Evolutionary conservation across 2,329 filamentous ascomycete genomes (phyloP).

Genomic region (Arachnopeziza araneosa): DNA sequence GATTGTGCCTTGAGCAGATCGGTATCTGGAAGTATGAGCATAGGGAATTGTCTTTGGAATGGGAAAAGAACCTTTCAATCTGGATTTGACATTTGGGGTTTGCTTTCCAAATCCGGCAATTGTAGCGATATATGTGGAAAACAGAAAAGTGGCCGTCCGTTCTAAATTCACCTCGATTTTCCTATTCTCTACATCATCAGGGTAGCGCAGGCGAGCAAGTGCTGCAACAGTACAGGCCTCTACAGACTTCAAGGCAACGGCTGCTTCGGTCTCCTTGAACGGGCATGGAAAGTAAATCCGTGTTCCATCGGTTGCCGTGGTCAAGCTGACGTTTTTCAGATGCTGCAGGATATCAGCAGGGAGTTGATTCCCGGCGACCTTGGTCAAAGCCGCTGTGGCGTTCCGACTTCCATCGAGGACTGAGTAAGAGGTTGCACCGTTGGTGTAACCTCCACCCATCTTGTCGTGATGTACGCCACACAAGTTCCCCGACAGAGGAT

Average conservation of each 20-base stretch:
- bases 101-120: slow-evolving; percentile 47
- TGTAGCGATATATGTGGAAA: slow-evolving; percentile 52
- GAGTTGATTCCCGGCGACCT: slow-evolving; percentile 17
- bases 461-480: neutral
- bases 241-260: slow-evolving; percentile 40
- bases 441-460: slow-evolving; percentile 1
- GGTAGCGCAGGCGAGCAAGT: slow-evolving; percentile 48
- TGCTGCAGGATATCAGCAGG: slow-evolving; percentile 19
- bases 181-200: slow-evolving; percentile 33
- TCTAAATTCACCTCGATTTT: slow-evolving; percentile 48
- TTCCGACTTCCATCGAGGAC: slow-evolving; percentile 21
- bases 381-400: slow-evolving; percentile 17
- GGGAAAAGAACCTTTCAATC: slow-evolving; percentile 32
- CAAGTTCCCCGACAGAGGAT: neutral
- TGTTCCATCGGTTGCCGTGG: slow-evolving; percentile 22
- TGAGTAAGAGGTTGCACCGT: slow-evolving; percentile 19
- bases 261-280: slow-evolving; percentile 42
- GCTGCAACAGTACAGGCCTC: slow-evolving; percentile 48
- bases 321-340: slow-evolving; percentile 21
- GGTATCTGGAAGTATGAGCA: slow-evolving; percentile 48
- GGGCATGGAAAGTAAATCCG: slow-evolving; percentile 41
- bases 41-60: neutral
- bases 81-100: slow-evolving; percentile 41
- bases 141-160: slow-evolving; percentile 48
- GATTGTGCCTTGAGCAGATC: slow-evolving; percentile 67